Evolutionary conservation across 2,329 filamentous ascomycete genomes (phyloP), one percentile per base, ranked within the genome.

Genomic region (Apiospora pterosperma): DNA sequence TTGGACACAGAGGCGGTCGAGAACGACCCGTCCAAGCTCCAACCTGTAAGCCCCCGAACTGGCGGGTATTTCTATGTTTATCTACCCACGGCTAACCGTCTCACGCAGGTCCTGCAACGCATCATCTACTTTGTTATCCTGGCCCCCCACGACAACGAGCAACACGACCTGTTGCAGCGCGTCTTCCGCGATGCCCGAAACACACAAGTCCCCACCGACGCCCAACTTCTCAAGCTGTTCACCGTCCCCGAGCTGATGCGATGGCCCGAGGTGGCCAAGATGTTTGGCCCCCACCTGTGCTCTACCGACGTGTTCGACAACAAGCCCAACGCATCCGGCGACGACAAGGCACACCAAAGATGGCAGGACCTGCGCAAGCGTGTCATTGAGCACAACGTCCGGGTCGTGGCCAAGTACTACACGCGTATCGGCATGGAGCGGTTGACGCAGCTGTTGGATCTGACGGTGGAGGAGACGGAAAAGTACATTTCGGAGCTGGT

Each of bases 401-500:
- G 96, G 62, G 96, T 99, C 2, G 88, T 99, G 41, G 96, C 96
- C 72, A 97, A 97, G 80, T 99, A 99, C 85, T 99, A 99, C 82
- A 99, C 96, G 25, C 92, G 96, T 72, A 97, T 99, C 76, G 90
- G 93, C 77, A 96, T 97, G 86, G 88, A 90, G 69, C 92, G 96
- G 38, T 84, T 99, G 67, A 97, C 93, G 8, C 87, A 96, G 78
- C 87, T 99, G 36, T 88, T 99, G 64, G 96, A 99, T 76, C 84
- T 99, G 70, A 91, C 90, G 1, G 93, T 97, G 77, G 93, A 97
- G 66, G 96, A 99, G 84, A 98, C 96, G 11, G 96, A 99, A 81
- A 97, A 97, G 85, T 98, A 98, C 82, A 97, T 99, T 74, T 97
- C 92, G 77, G 93, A 99, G 73, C 84, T 99, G 67, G 96, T 99